Base-by-base conservation (phyloP, 768 basidiomycete species). In the Rickenella mellea region DNA sequence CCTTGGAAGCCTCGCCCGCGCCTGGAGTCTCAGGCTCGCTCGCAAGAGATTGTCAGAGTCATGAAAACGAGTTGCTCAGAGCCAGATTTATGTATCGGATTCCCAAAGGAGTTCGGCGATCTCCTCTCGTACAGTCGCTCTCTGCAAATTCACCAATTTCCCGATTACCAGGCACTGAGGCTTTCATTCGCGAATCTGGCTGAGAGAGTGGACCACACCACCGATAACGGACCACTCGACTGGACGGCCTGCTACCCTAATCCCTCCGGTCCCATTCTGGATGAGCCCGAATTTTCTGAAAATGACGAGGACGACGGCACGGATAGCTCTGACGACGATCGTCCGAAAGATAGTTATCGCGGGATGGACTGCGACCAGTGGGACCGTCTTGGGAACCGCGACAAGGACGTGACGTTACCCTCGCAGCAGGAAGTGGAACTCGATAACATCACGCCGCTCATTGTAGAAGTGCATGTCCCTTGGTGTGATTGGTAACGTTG, bases 1-100 rank as follows among this genome's bases (percentile, higher is more conserved):
- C 64, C 65, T 12, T 65, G 65, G 65, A 43, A 49, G n/a, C 42
- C 47, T 45, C 43, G 50, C 39, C 45, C 44, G 15, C 45, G 24
- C 28, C 40, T 46, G 26, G 44, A 51, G 35, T 45, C 41, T 40
- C 41, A 25, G 24, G 31, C 46, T 44, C 45, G 43, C 40, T 51
- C 47, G 21, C 45, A 52, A 35, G 43, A 48, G 38, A 39, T 49
- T 45, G 41, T 53, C 42, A 40, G 42, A n/a, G n/a, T n/a, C n/a
- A n/a, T n/a, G n/a, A n/a, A n/a, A n/a, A n/a, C n/a, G n/a, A n/a
- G n/a, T n/a, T 48, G 27, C 17, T 49, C 51, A 36, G 49, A 46
- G 31, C 32, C 39, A 8, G 45, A 36, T 43, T 44, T 55, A 27
- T 51, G 42, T 32, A 25, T 17, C 25, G 52, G 47, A 21, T 50